These are phyloP conservation scores for Ananas comosus DNA, from an alignment of 176 grass and related monocot genomes.

Conservation along the genomic window DNA sequence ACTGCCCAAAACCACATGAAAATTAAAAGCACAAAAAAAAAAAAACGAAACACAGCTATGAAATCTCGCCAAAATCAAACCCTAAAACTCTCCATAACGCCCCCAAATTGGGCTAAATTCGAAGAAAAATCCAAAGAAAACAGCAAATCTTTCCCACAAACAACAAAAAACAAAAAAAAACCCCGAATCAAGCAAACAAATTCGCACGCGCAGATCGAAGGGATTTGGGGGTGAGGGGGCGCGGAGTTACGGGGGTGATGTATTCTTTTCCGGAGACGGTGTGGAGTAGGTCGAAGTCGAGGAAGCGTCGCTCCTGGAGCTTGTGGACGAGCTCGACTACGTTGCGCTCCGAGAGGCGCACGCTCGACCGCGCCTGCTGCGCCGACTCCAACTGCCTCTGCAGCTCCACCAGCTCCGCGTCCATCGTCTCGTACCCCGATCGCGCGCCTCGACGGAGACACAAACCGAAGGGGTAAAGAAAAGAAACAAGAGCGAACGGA, in stretches of 20 bases:
- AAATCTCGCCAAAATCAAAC: too few relatives aligned
- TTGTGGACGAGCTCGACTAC: constrained; percentile 85
- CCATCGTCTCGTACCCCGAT: constrained; percentile 31
- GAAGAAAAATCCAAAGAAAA: too few relatives aligned
- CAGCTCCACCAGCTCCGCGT: constrained; percentile 83
- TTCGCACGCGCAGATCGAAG: not conserved
- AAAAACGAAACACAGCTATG: too few relatives aligned
- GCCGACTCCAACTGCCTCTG: constrained; percentile 87
- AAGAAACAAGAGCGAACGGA: not conserved
- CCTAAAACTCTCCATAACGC: too few relatives aligned
- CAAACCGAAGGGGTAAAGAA: not conserved
- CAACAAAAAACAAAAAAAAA: not conserved
- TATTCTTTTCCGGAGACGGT: constrained; percentile 83
- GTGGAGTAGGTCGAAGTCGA: constrained; percentile 92
- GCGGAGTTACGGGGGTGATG: constrained; percentile 71
- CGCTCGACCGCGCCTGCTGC: constrained; percentile 83
- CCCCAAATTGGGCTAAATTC: too few relatives aligned
- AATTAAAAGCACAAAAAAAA: too few relatives aligned
- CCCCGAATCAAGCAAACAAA: not conserved
- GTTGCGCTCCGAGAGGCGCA: constrained; percentile 87
- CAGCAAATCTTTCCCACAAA: not conserved
- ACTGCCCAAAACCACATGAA: too few relatives aligned
- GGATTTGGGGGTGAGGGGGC: too few relatives aligned
- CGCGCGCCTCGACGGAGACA: not conserved
- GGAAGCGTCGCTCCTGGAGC: constrained; percentile 63